Conservation (phyloP, 192 early-diverging fungal genomes). For the Entophlyctis luteolus region DNA sequence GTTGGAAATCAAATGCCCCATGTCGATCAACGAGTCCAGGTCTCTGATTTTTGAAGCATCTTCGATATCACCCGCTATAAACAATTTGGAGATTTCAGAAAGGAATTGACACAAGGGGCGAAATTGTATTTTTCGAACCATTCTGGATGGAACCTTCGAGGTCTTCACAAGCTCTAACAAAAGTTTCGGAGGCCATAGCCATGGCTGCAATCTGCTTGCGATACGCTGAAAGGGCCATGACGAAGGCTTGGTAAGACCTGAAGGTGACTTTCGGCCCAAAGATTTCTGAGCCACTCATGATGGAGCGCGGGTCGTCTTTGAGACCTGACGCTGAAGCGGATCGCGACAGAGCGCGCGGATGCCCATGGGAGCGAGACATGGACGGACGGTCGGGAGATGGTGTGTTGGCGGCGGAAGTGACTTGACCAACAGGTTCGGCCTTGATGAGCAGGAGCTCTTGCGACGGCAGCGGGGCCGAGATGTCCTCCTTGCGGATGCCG, state of each 20-base stretch:
- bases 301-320: neutral
- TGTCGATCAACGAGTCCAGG: slow-evolving; percentile 55
- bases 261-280: slow-evolving; percentile 23
- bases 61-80: too few species aligned
- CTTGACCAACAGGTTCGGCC: slow-evolving; percentile 9
- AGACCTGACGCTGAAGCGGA: neutral
- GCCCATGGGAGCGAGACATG: neutral
- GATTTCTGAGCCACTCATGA: neutral
- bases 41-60: too few species aligned
- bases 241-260: slow-evolving; percentile 45
- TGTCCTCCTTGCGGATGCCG: slow-evolving; percentile 16
- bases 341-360: neutral
- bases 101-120: too few species aligned
- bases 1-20: slow-evolving; percentile 49
- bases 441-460: slow-evolving; percentile 17
- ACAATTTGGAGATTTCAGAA: too few species aligned
- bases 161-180: slow-evolving; percentile 51
- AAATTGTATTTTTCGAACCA: too few species aligned
- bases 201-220: slow-evolving; percentile 44
- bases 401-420: neutral
- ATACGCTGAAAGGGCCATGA: slow-evolving; percentile 41
- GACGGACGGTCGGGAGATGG: neutral
- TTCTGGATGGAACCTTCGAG: slow-evolving; percentile 5
- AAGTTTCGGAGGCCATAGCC: slow-evolving; percentile 46
- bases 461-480: slow-evolving; percentile 5